phyloP scores from a whole-genome alignment of 345 rosid genomes.

The Carallia brachiata region DNA sequence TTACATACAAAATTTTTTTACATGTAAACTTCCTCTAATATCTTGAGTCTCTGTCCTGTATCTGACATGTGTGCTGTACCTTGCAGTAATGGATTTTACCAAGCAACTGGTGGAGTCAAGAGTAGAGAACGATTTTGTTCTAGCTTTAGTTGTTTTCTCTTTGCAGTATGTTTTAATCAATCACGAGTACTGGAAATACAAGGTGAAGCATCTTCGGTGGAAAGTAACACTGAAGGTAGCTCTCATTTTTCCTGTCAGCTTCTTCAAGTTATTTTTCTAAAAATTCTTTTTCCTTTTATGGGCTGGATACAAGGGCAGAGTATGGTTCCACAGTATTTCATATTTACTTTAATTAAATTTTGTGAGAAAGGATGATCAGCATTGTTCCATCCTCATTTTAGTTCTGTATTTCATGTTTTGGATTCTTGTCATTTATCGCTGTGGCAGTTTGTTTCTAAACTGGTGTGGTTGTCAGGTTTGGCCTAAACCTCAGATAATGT shows the following conservation, averaged over 20 bases:
- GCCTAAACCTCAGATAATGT: not conserved
- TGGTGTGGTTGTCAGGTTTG: not conserved
- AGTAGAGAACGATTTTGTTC: constrained; percentile 61
- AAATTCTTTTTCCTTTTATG: too few species aligned
- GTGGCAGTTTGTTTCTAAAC: not conserved
- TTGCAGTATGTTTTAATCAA: constrained; percentile 74
- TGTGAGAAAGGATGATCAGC: too few species aligned
- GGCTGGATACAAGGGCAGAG: too few species aligned
- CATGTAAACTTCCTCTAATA: too few species aligned
- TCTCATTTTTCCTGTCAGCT: not conserved
- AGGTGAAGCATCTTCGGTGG: constrained; percentile 71
- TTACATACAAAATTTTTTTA: too few species aligned
- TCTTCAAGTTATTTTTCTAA: constrained; percentile 4
- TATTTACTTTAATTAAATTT: too few species aligned
- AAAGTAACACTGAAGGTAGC: constrained; percentile 75
- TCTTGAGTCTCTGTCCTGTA: not conserved
- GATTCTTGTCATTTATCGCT: too few species aligned
- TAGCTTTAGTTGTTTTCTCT: constrained; percentile 66
- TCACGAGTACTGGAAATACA: constrained; percentile 90
- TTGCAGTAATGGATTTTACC: constrained; percentile 87
- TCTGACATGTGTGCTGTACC: constrained; percentile 25
- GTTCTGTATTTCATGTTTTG: too few species aligned
- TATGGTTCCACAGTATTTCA: too few species aligned
- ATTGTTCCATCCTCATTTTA: too few species aligned
- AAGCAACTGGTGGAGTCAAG: constrained; percentile 73